These are phyloP conservation scores for Jacaranda mimosifolia DNA, from an alignment of 257 asterid species.

Conservation along the genomic window DNA sequence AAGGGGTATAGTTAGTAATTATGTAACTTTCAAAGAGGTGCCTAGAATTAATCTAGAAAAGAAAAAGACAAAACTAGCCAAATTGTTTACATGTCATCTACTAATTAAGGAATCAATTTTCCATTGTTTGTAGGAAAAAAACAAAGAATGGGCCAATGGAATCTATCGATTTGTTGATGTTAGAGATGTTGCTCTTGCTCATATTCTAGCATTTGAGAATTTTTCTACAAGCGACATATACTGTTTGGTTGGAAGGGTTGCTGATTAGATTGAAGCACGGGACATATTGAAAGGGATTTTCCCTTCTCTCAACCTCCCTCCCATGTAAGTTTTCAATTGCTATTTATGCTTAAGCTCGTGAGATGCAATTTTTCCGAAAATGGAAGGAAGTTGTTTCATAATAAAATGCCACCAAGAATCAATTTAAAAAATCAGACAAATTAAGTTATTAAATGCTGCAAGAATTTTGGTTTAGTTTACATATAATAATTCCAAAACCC, in stretches of 20 bases:
- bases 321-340: slow-evolving; percentile 42
- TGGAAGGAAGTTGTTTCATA: no score
- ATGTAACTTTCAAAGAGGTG: no score
- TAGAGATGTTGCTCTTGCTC: slow-evolving; percentile 68
- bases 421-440: no score
- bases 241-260: slow-evolving; percentile 55
- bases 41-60: no score
- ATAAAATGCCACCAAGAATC: no score
- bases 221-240: slow-evolving; percentile 57
- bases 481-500: no score
- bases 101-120: not conserved
- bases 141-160: slow-evolving; percentile 38
- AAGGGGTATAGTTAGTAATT: no score
- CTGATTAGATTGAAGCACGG: slow-evolving; percentile 45
- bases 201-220: slow-evolving; percentile 60
- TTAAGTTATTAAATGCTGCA: no score
- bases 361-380: no score
- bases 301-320: slow-evolving; percentile 53
- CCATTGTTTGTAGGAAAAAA: slow-evolving; percentile 44
- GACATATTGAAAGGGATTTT: slow-evolving; percentile 44
- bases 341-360: no score
- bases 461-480: no score
- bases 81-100: not conserved
- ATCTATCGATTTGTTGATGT: slow-evolving; percentile 58
- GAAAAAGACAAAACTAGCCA: no score